Base-by-base conservation (phyloP, 2,329 filamentous ascomycete genomes). In the Akanthomyces uredinophilus region DNA sequence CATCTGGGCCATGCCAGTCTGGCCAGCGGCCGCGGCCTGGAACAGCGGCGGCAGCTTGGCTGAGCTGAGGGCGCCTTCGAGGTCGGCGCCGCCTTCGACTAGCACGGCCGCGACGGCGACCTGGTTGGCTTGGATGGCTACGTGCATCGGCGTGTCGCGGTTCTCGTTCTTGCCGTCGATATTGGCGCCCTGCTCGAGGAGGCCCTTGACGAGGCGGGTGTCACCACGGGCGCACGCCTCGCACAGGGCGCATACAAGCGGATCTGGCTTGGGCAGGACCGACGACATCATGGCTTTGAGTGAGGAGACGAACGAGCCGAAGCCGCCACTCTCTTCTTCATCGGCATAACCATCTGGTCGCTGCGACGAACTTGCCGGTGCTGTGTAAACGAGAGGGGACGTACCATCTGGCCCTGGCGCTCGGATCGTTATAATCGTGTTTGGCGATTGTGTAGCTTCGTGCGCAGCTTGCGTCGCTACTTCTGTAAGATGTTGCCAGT, bases 81-180 rank as follows among this genome's bases (percentile, higher is more conserved):
- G 60, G 29, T 69, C 67, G 10, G 68, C 71, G n/a, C 69, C 70
- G 2, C 61, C 46, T 0, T 63, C 39, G 29, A 73, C 29, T 16
- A 74, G 68, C 18, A 70, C 64, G 7, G 66, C 62, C 27, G 71
- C 69, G 16, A 68, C 68, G 13, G 68, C 66, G 5, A 60, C 27
- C 39, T 66, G 65, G 49, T 67, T 57, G 18, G 63, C 63, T 10
- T 62, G 63, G 22, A 68, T 65, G 29, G 69, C 67, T 11, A 66
- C 67, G 22, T 68, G 66, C 11, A 70, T 63, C 2, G 68, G 59
- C 2, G 66, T 68, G 24, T 68, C 65, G 3, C 66, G 65, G 5
- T 67, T 58, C 8, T 69, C 66, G 51, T 69, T 65, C 35, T 64
- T 64, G 22, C 69, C 68, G 62, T 70, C 67, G 32, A 70, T 63